Evolutionary conservation across 179 eudicot genomes (phyloP), one percentile per base, ranked within the genome.

Genomic region (Vitellaria paradoxa): DNA sequence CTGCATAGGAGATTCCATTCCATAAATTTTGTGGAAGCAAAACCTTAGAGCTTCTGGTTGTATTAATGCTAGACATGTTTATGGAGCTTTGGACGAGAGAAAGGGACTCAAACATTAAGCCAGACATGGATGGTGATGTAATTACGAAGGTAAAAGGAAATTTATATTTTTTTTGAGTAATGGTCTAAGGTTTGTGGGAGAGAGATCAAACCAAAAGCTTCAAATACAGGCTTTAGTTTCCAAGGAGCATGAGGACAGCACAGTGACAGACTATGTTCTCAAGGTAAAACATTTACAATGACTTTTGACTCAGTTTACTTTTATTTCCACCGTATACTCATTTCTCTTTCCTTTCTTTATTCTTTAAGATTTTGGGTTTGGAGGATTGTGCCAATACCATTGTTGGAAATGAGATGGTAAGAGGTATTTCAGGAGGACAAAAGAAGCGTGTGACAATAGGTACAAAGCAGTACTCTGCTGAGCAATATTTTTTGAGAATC

Each of bases 31-130:
- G 14, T 12, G 0, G 17, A 13, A 56, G 2, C 53, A 50, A 30
- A 30, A 30, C 37, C 11, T 11, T 53, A 10, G 0, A 17, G 14
- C 62, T 59, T 59, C 7, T 59, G 62, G 24, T 18, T 59, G 24
- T n/a, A 59, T n/a, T 3, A 59, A 18, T 59, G 11, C 13, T 15
- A 62, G 66, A 79, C 49, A 45, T 82, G 66, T 66, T 85, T 52
- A 20, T 68, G 66, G 85, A 85, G 53, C 62, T 82, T 9, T 63
- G 77, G 7, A 82, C 79, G 64, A 79, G 75, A 74, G 87, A 85
- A 76, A 79, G 79, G 70, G 79, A 79, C 37, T 59, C 9, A 40
- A 64, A 82, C 37, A 62, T 7, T 6, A 11, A 62, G 66, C 66
- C 66, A 23, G 30, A 62, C 66, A 5, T 62, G 11, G 66, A 62